Base-by-base conservation (phyloP, 2,329 filamentous ascomycete genomes). In the Penicillium sp. region DNA sequence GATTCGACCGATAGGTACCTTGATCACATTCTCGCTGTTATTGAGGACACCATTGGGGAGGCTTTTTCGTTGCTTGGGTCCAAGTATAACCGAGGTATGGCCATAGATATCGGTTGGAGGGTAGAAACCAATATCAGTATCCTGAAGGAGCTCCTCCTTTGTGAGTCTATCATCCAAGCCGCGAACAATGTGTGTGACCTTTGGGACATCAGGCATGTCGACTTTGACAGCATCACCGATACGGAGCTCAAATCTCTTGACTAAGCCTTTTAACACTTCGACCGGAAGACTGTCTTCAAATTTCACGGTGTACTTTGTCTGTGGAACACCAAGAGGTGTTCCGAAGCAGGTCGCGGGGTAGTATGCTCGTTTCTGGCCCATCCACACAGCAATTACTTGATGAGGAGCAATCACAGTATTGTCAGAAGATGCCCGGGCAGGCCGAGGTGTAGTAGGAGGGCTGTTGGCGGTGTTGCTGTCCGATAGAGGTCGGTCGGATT, bases 341-440 rank as follows among this genome's bases (percentile, higher is more conserved):
- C 79, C 81, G 31, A 85, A 67, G 61, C 80, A 86, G n/a, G 79
- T 83, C 8, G 82, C 85, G 46, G 85, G 83, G 64, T 84, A 85
- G 65, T 81, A 87, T n/a, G 73, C 76, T 51, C 78, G 77, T 46
- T 75, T 79, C n/a, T 74, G 74, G 20, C 81, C 79, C 59, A 79
- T 83, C 78, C 84, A 87, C 26, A 77, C 75, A 7, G 84, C 83
- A 58, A 86, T 77, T 0, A 87, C 78, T 57, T 85, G 78, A 51
- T 82, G 81, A 5, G 79, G 78, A 12, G 76, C 73, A 23, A 78
- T 61, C 9, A 74, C 62, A 7, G 53, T 11, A 22, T 62, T 54
- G 12, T 67, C 64, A 26, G 52, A 52, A n/a, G 46, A 33, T 20
- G 41, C 14, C 12, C 52, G 43, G n/a, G 56, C 33, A 47, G 40